A percentile compares a stretch with the other conserved stretches of the same genome.
These are phyloP conservation scores for Epicoccum nigrum DNA, from an alignment of 2,329 filamentous ascomycete genomes.

Conservation along the genomic window DNA sequence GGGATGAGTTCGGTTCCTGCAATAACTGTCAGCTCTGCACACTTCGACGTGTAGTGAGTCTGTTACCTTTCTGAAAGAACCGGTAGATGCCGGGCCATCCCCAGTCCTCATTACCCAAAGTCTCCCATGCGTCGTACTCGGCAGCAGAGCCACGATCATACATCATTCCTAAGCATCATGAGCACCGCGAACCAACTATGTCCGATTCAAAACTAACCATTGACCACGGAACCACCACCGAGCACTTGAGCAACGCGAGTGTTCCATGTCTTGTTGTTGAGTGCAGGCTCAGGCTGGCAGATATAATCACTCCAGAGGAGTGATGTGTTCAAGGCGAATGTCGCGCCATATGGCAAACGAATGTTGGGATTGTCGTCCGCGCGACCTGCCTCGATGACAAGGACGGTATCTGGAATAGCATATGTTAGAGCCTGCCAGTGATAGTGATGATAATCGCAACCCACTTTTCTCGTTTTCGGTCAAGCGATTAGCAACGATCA, in stretches of 20 bases:
- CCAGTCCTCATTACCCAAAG: slow-evolving; percentile 66
- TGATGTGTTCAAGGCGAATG: slow-evolving; percentile 27
- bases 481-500: slow-evolving; percentile 34
- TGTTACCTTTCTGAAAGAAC: slow-evolving; percentile 35
- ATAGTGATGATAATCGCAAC: background rate
- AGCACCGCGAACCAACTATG: background rate
- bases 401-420: slow-evolving; percentile 23
- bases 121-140: slow-evolving; percentile 61
- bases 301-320: slow-evolving; percentile 26
- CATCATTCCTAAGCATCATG: slow-evolving; percentile 36
- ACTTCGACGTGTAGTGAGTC: background rate
- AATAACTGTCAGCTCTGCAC: background rate
- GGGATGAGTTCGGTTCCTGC: slow-evolving; percentile 28
- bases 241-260: slow-evolving; percentile 28
- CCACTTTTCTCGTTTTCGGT: slow-evolving; percentile 25
- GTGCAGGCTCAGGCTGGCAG: slow-evolving; percentile 27
- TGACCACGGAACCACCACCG: slow-evolving; percentile 34
- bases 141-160: slow-evolving; percentile 44
- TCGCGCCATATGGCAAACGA: slow-evolving; percentile 32
- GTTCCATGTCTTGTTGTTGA: slow-evolving; percentile 24
- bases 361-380: slow-evolving; percentile 32
- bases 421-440: slow-evolving; percentile 6
- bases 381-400: slow-evolving; percentile 37
- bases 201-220: slow-evolving; percentile 28
- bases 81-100: slow-evolving; percentile 57